Evolutionary conservation across 768 basidiomycete species (phyloP).

Genomic region (Termitomyces sp.): DNA sequence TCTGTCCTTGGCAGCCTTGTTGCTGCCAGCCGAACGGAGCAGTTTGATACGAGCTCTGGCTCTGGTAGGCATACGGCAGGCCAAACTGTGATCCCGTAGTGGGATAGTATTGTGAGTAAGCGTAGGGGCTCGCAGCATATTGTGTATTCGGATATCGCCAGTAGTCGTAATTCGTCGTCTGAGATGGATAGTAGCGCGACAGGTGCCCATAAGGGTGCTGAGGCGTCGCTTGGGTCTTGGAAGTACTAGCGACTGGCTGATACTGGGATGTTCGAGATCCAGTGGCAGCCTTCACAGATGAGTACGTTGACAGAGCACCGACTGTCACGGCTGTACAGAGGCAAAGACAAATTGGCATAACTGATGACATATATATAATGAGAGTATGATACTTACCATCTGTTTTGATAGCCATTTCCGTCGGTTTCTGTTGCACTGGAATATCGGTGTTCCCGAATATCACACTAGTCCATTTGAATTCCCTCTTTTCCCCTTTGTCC

Average conservation of each 20-base stretch:
- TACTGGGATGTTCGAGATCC: constrained; percentile 4
- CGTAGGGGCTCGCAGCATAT: constrained; percentile 20
- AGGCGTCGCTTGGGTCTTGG: constrained; percentile 1
- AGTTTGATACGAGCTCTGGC: constrained; percentile 16
- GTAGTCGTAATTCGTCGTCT: constrained; percentile 27
- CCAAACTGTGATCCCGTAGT: constrained; percentile 16
- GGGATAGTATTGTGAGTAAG: constrained; percentile 24
- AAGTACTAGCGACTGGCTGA: constrained; percentile 10
- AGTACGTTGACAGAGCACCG: constrained; percentile 22
- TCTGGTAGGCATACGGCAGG: constrained; percentile 17
- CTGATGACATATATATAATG: background rate
- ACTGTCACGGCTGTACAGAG: constrained; percentile 15
- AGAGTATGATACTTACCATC: constrained; percentile 32
- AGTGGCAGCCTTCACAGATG: constrained; percentile 23
- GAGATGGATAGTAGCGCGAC: constrained; percentile 16
- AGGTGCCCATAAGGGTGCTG: constrained; percentile 13
- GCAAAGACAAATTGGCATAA: background rate
- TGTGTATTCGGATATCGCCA: constrained; percentile 27
- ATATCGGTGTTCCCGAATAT: constrained; percentile 71
- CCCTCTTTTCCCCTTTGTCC: constrained; percentile 66
- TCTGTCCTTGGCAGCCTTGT: constrained; percentile 25
- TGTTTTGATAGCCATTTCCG: constrained; percentile 42
- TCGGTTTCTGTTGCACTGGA: constrained; percentile 68
- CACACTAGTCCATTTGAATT: constrained; percentile 81
- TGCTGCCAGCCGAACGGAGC: constrained; percentile 29